Evolutionary conservation across 495 filamentous ascomycete genomes (phyloP), one percentile per base, ranked within the genome.

Genomic region (Aspergillus funiculosus): DNA sequence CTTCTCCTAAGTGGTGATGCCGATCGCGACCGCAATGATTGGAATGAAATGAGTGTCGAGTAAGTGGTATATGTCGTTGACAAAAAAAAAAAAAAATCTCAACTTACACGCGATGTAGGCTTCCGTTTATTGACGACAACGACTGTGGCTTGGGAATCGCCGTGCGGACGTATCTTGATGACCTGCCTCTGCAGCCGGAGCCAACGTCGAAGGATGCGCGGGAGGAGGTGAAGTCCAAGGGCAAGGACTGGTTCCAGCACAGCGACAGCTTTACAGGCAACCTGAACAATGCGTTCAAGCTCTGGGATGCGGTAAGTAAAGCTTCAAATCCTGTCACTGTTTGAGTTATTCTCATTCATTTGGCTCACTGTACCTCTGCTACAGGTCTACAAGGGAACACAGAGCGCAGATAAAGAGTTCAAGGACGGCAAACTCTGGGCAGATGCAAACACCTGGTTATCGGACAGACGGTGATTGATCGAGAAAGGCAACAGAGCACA

Each of bases 151-250:
- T 94, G 21, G 90, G 88, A 13, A 92, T 97, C 56, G 89, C 89
- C 3, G 86, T 92, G 18, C 89, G 94, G 63, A 89, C 86, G 5
- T 91, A 94, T 61, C 76, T 99, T 15, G 94, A 99, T 57, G 91
- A 96, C 41, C 68, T 86, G 21, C 70, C 67, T n/a, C 60, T 77
- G 19, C 66, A 80, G 31, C 50, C 54, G n/a, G 56, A 72, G 28
- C 73, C 78, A 7, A 78, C 73, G 0, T 76, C 79, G 4, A 69
- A 75, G 7, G 80, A 83, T 19, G 76, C 77, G 4, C 69, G 78
- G 8, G 73, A 78, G 8, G 75, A 77, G 40, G 80, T 82, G 28
- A 80, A 78, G 46, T 58, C 62, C 6, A 81, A 82, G 60, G 79
- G 87, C 51, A 79, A 82, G 18, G 71, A 64, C 2, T 86, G 77